Conservation (phyloP, 257 asterid species). For the Solanum tarapatanum region DNA sequence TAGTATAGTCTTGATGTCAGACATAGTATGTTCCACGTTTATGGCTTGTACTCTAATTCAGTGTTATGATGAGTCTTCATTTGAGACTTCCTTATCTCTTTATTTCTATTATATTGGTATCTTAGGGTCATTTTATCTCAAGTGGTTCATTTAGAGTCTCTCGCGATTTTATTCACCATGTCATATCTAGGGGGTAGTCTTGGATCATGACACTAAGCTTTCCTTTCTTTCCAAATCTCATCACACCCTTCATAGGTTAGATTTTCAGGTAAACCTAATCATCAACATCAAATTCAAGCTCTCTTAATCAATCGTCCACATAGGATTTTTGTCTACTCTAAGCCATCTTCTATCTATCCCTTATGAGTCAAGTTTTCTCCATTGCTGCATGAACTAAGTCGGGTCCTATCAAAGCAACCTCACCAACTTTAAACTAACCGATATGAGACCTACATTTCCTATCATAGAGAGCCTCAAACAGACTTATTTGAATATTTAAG, state of each 20-base stretch:
- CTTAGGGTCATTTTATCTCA: not conserved
- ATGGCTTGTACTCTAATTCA: not conserved
- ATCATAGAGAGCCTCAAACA: not conserved
- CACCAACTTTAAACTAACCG: not conserved
- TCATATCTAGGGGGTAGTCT: not conserved
- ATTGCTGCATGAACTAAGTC: not conserved
- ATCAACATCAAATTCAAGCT: not conserved
- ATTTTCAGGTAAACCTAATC: not conserved
- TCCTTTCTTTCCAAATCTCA: not conserved
- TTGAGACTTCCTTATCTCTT: not conserved
- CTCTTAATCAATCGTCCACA: not conserved
- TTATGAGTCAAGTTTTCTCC: not conserved
- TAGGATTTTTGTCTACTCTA: not conserved
- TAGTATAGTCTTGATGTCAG: not conserved
- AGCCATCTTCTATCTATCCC: not conserved
- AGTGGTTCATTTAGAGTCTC: not conserved
- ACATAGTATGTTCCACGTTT: not conserved
- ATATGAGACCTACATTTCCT: not conserved
- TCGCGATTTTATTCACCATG: not conserved
- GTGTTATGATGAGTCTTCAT: no score
- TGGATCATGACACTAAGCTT: not conserved
- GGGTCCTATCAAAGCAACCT: not conserved
- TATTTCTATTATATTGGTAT: no score
- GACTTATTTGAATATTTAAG: not conserved
- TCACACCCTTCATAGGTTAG: not conserved